Percentiles rank a stretch among this genome's conserved stretches.
These are phyloP conservation scores for Crithidia bombi DNA, from an alignment of 208 protist genomes.

Conservation along the genomic window DNA sequence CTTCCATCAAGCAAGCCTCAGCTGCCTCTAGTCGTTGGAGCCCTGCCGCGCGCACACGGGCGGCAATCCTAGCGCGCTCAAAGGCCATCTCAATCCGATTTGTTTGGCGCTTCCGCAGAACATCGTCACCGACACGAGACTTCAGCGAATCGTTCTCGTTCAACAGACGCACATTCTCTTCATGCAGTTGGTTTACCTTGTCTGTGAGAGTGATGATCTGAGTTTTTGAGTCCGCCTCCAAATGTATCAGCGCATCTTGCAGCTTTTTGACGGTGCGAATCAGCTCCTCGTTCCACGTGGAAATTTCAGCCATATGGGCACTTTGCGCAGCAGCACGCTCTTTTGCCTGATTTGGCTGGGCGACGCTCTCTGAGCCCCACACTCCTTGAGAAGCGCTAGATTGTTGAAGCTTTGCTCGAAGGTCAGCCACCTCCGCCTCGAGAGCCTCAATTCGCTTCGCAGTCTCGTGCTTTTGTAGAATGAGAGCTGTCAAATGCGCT, in stretches of 20 bases:
- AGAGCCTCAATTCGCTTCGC: conserved; percentile 47
- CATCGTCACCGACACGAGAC: conserved; percentile 69
- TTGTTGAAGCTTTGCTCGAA: conserved; percentile 31
- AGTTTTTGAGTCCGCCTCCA: conserved; percentile 57
- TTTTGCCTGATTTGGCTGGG: not conserved
- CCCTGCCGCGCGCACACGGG: conserved; percentile 63
- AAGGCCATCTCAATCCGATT: conserved; percentile 78
- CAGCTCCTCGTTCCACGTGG: conserved; percentile 68
- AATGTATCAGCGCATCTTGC: conserved; percentile 52
- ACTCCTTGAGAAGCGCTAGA: not conserved
- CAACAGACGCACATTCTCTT: conserved; percentile 39
- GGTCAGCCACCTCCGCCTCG: conserved; percentile 35
- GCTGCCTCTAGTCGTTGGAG: conserved; percentile 67
- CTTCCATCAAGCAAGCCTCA: conserved; percentile 78
- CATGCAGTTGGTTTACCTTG: conserved; percentile 39
- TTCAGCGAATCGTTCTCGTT: conserved; percentile 78
- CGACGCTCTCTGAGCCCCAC: not conserved
- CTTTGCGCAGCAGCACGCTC: conserved; percentile 20
- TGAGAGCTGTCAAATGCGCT: conserved; percentile 43
- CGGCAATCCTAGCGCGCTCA: conserved; percentile 52
- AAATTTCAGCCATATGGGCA: conserved; percentile 44
- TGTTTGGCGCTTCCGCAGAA: conserved; percentile 73
- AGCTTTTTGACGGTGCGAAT: conserved; percentile 64
- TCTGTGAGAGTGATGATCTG: conserved; percentile 57
- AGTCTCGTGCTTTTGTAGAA: conserved; percentile 41